Base-by-base conservation (phyloP, 768 basidiomycete species). In the Auricularia cornea region DNA sequence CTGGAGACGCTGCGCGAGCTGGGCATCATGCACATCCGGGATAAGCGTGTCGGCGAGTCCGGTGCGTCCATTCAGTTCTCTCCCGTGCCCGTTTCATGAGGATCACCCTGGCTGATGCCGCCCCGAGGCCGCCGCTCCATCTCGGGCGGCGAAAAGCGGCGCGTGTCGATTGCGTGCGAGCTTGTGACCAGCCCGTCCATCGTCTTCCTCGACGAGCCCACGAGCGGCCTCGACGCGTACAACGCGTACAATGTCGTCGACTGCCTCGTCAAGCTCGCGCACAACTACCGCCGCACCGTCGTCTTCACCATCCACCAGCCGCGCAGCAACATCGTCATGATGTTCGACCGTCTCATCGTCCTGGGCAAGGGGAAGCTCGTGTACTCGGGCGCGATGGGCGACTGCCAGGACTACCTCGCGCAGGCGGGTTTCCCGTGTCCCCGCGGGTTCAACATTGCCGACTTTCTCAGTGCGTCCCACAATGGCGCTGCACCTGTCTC, bases 221-320 rank as follows among this genome's bases (percentile, higher is more conserved):
- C 97, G 0, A 94, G 92, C 60, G 95, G 96, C 60, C 82, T 98
- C 44, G 96, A 99, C 70, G 86, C 96, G 0, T 98, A 86, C 77
- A 98, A 98, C 65, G 96, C 97, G 0, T 90, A 83, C 79, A 98
- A 97, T 67, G 96, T 99, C 66, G 80, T 99, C 38, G 94, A 95
- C 51, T 86, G 88, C 35, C 81, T 99, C 28, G 89, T 89, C 1
- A 86, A 89, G 18, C 82, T 98, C 28, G 93, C 95, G 3, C 79
- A 85, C 30, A 84, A 88, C 68, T 98, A 94, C 74, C 93, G 94
- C 66, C 88, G 96, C 35, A 98, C 95, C 0, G 92, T 98, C 60
- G 81, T 98, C 64, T 97, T 98, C 77, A 98, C 96, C 0, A 98
- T 99, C 63, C 97, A 99, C 70, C 97, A 98, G 73, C 97, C 96